A percentile compares a stretch with the other conserved stretches of the same genome.
Evolutionary conservation across 768 basidiomycete genomes (phyloP).

Genomic region (Cyclocybe cylindracea): DNA sequence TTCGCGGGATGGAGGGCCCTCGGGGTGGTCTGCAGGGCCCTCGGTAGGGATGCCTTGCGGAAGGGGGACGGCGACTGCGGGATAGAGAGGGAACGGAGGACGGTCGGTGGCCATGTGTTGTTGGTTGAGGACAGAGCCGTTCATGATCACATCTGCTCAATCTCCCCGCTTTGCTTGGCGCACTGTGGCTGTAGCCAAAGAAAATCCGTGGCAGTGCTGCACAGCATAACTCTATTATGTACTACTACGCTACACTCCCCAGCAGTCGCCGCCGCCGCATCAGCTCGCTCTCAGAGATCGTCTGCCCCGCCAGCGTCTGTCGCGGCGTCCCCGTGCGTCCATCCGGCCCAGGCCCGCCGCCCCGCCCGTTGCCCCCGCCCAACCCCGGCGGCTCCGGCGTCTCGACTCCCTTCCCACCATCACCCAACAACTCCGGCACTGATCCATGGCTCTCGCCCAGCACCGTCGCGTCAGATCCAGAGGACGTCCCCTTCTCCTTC

Average conservation of each 20-base stretch:
- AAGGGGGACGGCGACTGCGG: constrained; percentile 39
- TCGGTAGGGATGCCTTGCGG: constrained; percentile 44
- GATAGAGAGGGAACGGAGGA: constrained; percentile 33
- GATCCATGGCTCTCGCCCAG: constrained; percentile 2
- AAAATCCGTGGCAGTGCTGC: constrained; percentile 39
- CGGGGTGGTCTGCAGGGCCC: constrained; percentile 43
- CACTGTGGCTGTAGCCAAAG: constrained; percentile 7
- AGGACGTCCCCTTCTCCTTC: constrained; percentile 4
- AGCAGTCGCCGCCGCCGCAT: constrained; percentile 78
- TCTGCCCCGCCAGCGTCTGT: constrained; percentile 61
- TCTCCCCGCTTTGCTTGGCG: constrained; percentile 14
- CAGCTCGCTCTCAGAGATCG: constrained; percentile 76
- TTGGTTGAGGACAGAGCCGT: constrained; percentile 17
- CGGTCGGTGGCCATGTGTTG: constrained; percentile 39
- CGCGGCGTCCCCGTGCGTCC: no score
- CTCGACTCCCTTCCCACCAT: constrained; percentile 3
- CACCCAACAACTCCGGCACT: constrained; percentile 1
- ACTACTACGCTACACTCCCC: constrained; percentile 43
- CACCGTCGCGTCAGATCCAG: constrained; percentile 14
- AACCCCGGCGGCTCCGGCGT: constrained; percentile 24
- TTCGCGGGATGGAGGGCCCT: constrained; percentile 39
- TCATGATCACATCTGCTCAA: no score
- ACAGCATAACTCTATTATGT: constrained; percentile 16
- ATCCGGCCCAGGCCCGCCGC: no score
- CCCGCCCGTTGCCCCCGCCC: no score